A percentile compares a stretch with the other conserved stretches of the same genome.
Conservation (phyloP, 2,329 filamentous ascomycete genomes). For the Leptodontidium sp. region DNA sequence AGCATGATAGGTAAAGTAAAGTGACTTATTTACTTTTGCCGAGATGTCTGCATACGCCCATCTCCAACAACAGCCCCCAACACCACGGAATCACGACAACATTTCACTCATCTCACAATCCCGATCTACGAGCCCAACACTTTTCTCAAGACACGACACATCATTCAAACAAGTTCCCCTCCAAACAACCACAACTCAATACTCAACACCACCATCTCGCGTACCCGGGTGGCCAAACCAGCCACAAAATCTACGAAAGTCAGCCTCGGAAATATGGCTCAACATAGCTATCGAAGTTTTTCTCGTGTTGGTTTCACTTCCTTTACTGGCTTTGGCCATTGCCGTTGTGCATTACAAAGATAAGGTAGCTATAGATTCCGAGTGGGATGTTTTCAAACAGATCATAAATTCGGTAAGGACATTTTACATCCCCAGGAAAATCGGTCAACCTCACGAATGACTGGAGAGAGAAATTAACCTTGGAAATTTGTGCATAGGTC, state of each 20-base stretch:
- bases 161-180: not conserved
- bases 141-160: not conserved
- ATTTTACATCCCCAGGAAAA: too few species aligned
- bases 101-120: not conserved
- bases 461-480: not conserved
- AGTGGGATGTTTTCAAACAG: not conserved
- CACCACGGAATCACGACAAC: not conserved
- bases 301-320: not conserved
- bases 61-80: not conserved
- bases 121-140: not conserved
- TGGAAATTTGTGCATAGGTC: not conserved
- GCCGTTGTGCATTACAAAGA: not conserved
- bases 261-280: not conserved
- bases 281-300: not conserved
- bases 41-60: not conserved
- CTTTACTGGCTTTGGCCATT: not conserved
- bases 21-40: not conserved
- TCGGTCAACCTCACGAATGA: too few species aligned
- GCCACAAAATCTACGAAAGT: not conserved
- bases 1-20: not conserved
- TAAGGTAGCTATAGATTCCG: not conserved
- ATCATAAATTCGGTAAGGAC: too few species aligned
- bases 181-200: not conserved
- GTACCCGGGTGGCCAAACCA: not conserved
- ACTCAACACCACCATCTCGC: not conserved